Base-by-base conservation (phyloP, 306 rosid genomes). In the Morella rubra region DNA sequence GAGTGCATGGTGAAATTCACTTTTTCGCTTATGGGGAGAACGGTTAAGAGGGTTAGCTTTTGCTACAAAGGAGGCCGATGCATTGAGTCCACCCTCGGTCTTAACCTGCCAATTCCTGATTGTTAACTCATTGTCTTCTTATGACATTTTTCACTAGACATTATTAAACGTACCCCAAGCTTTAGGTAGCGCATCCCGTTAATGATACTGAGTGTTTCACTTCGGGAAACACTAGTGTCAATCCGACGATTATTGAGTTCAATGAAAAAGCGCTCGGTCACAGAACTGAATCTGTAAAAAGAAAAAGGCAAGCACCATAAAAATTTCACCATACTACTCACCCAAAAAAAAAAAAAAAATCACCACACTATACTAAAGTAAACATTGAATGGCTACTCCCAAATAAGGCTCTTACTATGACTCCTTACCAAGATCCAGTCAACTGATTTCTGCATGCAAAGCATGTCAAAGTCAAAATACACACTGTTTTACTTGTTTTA, bases 111-210 rank as follows among this genome's bases (percentile, higher is more conserved):
- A 89, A 73, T 73, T 69, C 80, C 79, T 69, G 71, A 78, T 65
- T n/a, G 73, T 76, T 77, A 89, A 78, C 83, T 62, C 81, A 70
- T 71, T 50, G 66, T 82, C 59, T 74, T 18, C n/a, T 8, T 24
- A 69, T n/a, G 67, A 32, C 68, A 76, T 69, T 56, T 73, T 68
- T 77, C 81, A 84, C 75, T 22, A 72, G 13, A 74, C 81, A 58
- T 40, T 60, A 11, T 47, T 47, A 62, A 72, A 81, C 96, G 75
- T 85, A 96, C 99, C 97, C 99, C 99, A 73, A 96, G 88, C 77
- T 91, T 96, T 84, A 96, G 89, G 89, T 96, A 96, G 84, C 97
- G 99, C 99, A 96, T 93, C 80, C 99, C 99, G 84, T 91, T 91
- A 70, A 96, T 92, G 87, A 93, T 96, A 72, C 97, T 93, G 55